Percentiles rank a stretch among this genome's conserved stretches.
Conservation (phyloP, 257 asterid genomes). For the Capsicum baccatum region DNA sequence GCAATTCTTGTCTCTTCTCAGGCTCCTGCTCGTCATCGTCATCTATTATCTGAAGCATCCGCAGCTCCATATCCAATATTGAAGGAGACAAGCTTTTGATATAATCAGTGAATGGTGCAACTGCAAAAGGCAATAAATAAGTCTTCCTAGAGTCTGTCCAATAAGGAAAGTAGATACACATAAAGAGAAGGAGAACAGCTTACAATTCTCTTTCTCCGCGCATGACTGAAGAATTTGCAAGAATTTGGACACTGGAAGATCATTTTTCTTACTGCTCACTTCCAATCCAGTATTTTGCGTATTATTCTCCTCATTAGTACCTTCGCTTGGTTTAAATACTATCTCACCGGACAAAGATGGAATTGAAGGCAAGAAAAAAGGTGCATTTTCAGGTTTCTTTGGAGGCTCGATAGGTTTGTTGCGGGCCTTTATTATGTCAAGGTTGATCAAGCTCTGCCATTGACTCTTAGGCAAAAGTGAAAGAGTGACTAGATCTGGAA, state of each 20-base stretch:
- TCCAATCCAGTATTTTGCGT: conserved; percentile 44
- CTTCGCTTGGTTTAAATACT: conserved; percentile 60
- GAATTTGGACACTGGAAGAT: conserved; percentile 58
- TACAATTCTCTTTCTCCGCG: conserved; percentile 58
- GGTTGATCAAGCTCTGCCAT: conserved; percentile 95
- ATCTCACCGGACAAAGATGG: conserved; percentile 85
- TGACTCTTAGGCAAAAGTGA: conserved; percentile 87
- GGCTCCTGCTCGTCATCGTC: conserved; percentile 61
- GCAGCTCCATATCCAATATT: conserved; percentile 78
- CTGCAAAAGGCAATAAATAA: conserved; percentile 54
- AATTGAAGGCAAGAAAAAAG: conserved; percentile 84
- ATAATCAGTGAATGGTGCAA: conserved; percentile 70
- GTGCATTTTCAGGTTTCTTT: conserved; percentile 91
- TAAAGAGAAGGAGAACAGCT: conserved; percentile 36
- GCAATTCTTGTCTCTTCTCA: conserved; percentile 60
- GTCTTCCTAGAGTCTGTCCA: conserved; percentile 19
- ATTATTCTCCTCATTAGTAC: conserved; percentile 52
- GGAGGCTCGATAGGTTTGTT: conserved; percentile 98
- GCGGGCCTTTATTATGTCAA: conserved; percentile 83
- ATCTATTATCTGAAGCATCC: conserved; percentile 87
- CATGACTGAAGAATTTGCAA: conserved; percentile 61
- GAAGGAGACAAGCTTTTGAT: conserved; percentile 78
- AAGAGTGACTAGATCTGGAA: conserved; percentile 83
- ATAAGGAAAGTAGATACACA: neutral
- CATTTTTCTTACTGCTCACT: conserved; percentile 38